Evolutionary conservation across 345 rosid genomes (phyloP).

Genomic region (Linum tenue): DNA sequence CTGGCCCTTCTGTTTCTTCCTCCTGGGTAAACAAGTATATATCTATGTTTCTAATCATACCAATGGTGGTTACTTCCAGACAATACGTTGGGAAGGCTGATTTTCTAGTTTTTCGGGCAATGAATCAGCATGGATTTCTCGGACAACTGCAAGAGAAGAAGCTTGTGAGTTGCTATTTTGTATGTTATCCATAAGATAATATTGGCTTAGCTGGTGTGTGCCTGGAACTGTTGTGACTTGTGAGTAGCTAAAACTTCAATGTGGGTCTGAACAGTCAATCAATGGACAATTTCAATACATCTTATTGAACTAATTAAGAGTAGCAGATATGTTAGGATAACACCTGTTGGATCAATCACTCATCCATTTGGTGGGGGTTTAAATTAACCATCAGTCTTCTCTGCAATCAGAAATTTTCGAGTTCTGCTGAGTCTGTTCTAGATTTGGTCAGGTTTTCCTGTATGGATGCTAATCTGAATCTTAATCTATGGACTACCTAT

Average conservation of each 20-base stretch:
- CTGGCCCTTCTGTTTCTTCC: not conserved
- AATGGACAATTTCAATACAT: not conserved
- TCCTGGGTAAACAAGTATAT: not conserved
- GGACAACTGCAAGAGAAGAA: slow-evolving; percentile 96
- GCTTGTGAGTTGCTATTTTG: slow-evolving; percentile 54
- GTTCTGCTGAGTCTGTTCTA: too few relatives aligned
- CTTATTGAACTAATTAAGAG: not conserved
- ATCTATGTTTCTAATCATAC: slow-evolving; percentile 17
- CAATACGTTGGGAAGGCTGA: slow-evolving; percentile 94
- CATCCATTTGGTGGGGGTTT: too few relatives aligned
- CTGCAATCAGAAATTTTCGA: too few relatives aligned
- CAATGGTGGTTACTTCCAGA: slow-evolving; percentile 25
- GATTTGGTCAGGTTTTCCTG: not conserved
- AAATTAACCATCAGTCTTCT: too few relatives aligned
- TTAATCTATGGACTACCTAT: slow-evolving; percentile 14
- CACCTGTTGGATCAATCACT: not conserved
- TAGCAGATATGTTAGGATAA: not conserved
- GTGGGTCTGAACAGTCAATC: not conserved
- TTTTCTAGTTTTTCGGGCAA: slow-evolving; percentile 88
- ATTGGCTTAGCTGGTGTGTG: not conserved
- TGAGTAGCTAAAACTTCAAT: not conserved
- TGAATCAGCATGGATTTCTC: slow-evolving; percentile 93
- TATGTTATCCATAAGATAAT: not conserved
- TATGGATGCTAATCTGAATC: not conserved
- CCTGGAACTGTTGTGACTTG: not conserved